These are phyloP conservation scores for Monilinia fructicola DNA, from an alignment of 2,329 filamentous ascomycete genomes.

Conservation along the genomic window DNA sequence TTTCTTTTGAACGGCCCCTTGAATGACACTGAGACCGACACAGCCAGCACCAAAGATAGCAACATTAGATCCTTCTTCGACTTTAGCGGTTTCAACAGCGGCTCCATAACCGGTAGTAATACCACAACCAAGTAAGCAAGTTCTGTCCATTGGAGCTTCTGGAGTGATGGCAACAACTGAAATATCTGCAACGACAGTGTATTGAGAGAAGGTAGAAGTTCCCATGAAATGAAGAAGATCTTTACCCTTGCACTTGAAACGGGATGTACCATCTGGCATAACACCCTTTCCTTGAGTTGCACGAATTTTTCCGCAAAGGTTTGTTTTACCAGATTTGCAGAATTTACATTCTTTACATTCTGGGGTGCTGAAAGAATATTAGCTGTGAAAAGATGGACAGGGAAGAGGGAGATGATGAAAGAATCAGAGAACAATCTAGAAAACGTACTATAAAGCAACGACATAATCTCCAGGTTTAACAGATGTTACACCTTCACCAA, in stretches of 20 bases:
- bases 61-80: constrained; percentile 85
- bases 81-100: constrained; percentile 85
- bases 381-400: background rate
- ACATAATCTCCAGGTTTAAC: constrained; percentile 94
- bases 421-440: constrained; percentile 15
- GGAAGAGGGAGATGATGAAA: background rate
- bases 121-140: constrained; percentile 93
- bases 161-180: constrained; percentile 91
- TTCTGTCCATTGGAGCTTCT: constrained; percentile 91
- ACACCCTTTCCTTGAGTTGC: constrained; percentile 93
- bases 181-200: constrained; percentile 97
- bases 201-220: constrained; percentile 97
- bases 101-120: constrained; percentile 99
- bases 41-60: constrained; percentile 95
- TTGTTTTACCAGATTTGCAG: constrained; percentile 99
- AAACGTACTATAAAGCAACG: constrained; percentile 75
- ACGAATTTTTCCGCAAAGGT: constrained; percentile 98
- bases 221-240: constrained; percentile 99
- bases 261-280: constrained; percentile 94
- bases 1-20: constrained; percentile 71
- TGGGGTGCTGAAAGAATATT: constrained; percentile 65
- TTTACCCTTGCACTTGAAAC: constrained; percentile 93
- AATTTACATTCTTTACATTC: constrained; percentile 99
- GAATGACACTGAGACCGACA: constrained; percentile 91
- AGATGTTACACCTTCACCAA: constrained; percentile 91